These are phyloP conservation scores for Cymodocea nodosa DNA, from an alignment of 116 monocot genomes.

Conservation along the genomic window DNA sequence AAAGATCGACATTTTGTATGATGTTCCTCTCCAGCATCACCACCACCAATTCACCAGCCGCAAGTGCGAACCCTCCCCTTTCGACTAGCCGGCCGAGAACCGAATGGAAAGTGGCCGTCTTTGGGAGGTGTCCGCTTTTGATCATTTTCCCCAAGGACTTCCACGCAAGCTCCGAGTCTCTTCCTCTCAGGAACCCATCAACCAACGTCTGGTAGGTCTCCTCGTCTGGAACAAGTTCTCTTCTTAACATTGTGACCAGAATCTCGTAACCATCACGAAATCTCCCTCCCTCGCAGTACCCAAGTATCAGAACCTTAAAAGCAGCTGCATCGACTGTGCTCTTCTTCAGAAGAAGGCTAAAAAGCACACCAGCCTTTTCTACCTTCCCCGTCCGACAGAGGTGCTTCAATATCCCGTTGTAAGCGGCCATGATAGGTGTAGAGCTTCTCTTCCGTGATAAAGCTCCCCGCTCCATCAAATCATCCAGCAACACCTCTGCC, in stretches of 20 bases:
- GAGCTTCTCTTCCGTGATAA: slow-evolving; percentile 34
- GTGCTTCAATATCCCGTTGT: slow-evolving; percentile 58
- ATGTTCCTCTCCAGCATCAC: slow-evolving; percentile 76
- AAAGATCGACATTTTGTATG: slow-evolving; percentile 49
- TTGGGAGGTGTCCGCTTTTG: slow-evolving; percentile 50
- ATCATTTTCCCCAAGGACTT: slow-evolving; percentile 60
- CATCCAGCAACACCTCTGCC: slow-evolving; percentile 67
- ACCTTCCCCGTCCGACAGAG: slow-evolving; percentile 56
- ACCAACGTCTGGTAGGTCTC: slow-evolving; percentile 42
- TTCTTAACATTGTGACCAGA: slow-evolving; percentile 44
- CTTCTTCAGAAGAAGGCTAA: slow-evolving; percentile 38
- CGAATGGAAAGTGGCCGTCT: slow-evolving; percentile 46
- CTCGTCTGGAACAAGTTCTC: slow-evolving; percentile 52
- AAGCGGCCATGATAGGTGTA: slow-evolving; percentile 56
- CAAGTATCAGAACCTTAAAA: slow-evolving; percentile 66
- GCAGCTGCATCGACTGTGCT: slow-evolving; percentile 48
- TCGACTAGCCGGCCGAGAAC: slow-evolving; percentile 44
- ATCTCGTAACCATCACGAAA: slow-evolving; percentile 40
- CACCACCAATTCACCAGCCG: slow-evolving; percentile 37
- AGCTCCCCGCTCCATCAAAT: slow-evolving; percentile 51
- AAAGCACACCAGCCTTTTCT: slow-evolving; percentile 49
- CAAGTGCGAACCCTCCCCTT: slow-evolving; percentile 21
- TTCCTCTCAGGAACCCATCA: slow-evolving; percentile 32
- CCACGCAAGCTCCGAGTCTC: slow-evolving; percentile 29
- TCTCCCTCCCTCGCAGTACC: slow-evolving; percentile 54